Base-by-base conservation (phyloP, 2,329 filamentous ascomycete species). In the Byssochlamys sp. region DNA sequence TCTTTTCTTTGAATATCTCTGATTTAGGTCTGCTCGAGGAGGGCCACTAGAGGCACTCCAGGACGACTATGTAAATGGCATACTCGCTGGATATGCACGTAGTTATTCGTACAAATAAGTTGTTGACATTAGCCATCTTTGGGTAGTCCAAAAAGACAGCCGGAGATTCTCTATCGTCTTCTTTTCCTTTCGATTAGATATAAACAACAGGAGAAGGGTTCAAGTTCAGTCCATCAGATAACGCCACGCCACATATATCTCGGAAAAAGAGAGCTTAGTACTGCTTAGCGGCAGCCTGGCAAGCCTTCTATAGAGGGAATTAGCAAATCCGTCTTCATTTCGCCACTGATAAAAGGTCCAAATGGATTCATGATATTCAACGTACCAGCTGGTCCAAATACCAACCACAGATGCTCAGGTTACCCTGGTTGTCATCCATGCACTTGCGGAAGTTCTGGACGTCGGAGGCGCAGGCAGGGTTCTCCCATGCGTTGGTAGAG, bases 391-490 rank as follows among this genome's bases (percentile, higher is more conserved):
- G 92, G 75, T 99, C 94, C 68, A 99, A 79, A 76, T 99, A 99
- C 91, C 92, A 99, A 65, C 89, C 88, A 80, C 94, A 99, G 72
- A 96, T 95, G 72, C 88, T 87, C 87, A 99, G 85, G 78, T 94
- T 91, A 66, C 94, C 94, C 72, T 85, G 80, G 76, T 99, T 88
- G 71, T 97, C 89, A 75, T 97, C 91, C 87, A 99, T 88, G 82
- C 94, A 99, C 79, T 87, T 88, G 69, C 90, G 91, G 82, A 99
- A 97, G 77, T 83, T 84, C 76, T 86, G 84, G 56, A 91, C 85
- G 66, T 94, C 90, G 56, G 81, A 84, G 62, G 85, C 84, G 78
- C 94, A 99, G 73, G 88, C 88, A 77, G 81, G 70, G 76, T 66
- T 70, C 59, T 75, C 72, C 67, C 71, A 71, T 60, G 70, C 67